phyloP scores from a whole-genome alignment of 805 yeast species.

The Lipomyces yamadae region DNA sequence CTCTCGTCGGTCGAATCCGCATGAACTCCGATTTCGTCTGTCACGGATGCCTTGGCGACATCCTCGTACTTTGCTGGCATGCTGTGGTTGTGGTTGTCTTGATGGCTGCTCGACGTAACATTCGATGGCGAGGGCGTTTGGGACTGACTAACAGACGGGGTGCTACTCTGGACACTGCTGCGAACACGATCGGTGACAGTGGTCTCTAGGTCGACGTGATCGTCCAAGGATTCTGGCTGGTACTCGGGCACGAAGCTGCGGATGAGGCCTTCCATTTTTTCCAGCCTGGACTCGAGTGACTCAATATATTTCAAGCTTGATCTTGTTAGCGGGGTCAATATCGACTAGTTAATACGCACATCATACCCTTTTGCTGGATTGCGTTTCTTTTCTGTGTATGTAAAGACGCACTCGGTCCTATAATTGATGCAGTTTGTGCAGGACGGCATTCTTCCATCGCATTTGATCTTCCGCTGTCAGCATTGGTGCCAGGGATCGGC shows the following conservation, averaged over 20 bases:
- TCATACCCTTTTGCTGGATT: conserved; percentile 37
- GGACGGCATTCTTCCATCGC: conserved; percentile 47
- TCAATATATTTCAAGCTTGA: conserved; percentile 38
- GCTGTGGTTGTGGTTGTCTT: neutral
- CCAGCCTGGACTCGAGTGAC: conserved; percentile 38
- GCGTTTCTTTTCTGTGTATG: conserved; percentile 40
- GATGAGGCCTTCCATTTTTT: conserved; percentile 39
- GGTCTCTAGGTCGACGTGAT: conserved; percentile 6
- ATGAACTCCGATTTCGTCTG: neutral
- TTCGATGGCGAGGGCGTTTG: neutral
- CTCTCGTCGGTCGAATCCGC: conserved; percentile 3
- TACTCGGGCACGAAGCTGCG: conserved; percentile 32
- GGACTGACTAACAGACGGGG: neutral
- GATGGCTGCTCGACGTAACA: too few species aligned
- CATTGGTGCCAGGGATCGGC: neutral
- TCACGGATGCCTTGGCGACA: neutral
- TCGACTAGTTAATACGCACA: neutral
- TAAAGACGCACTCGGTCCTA: conserved; percentile 39
- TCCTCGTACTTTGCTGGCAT: neutral
- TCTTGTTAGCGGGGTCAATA: neutral
- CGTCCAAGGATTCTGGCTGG: conserved; percentile 6
- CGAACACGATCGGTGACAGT: conserved; percentile 7
- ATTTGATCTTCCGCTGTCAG: conserved; percentile 42
- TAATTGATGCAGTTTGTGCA: conserved; percentile 42
- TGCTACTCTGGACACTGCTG: neutral